These are phyloP conservation scores for Coleophoma cylindrospora DNA, from an alignment of 2,329 filamentous ascomycete genomes.

Conservation along the genomic window DNA sequence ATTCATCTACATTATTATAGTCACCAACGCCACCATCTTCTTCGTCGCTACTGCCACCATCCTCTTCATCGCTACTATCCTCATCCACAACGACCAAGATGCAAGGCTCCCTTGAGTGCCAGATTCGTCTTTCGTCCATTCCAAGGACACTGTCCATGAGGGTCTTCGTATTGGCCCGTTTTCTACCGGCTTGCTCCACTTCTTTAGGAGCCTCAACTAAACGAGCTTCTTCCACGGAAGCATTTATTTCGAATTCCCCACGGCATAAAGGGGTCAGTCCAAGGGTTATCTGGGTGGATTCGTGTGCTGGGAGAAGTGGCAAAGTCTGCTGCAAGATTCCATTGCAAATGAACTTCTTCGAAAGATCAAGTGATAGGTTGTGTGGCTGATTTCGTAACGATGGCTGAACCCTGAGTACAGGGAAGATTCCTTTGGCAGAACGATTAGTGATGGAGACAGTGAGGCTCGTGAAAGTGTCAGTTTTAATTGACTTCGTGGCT, in stretches of 20 bases:
- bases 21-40: constrained; percentile 12
- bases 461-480: constrained; percentile 65
- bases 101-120: constrained; percentile 57
- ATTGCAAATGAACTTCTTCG: constrained; percentile 78
- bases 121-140: constrained; percentile 55
- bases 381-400: constrained; percentile 61
- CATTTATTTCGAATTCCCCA: constrained; percentile 78
- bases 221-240: constrained; percentile 74
- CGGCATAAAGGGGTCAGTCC: constrained; percentile 72
- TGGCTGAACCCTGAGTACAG: constrained; percentile 72
- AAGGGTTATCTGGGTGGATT: constrained; percentile 55
- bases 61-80: constrained; percentile 15
- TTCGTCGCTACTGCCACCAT: constrained; percentile 14
- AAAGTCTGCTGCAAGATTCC: constrained; percentile 75
- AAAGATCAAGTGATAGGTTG: constrained; percentile 72
- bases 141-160: constrained; percentile 56
- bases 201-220: constrained; percentile 28
- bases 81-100: constrained; percentile 48
- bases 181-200: constrained; percentile 24
- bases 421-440: constrained; percentile 59
- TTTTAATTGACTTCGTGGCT: constrained; percentile 25
- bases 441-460: constrained; percentile 71
- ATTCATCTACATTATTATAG: neutral
- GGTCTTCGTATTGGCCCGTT: constrained; percentile 47
- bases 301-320: constrained; percentile 53